Conservation (phyloP, 495 filamentous ascomycete genomes). For the Hypomontagnella submonticulosa region DNA sequence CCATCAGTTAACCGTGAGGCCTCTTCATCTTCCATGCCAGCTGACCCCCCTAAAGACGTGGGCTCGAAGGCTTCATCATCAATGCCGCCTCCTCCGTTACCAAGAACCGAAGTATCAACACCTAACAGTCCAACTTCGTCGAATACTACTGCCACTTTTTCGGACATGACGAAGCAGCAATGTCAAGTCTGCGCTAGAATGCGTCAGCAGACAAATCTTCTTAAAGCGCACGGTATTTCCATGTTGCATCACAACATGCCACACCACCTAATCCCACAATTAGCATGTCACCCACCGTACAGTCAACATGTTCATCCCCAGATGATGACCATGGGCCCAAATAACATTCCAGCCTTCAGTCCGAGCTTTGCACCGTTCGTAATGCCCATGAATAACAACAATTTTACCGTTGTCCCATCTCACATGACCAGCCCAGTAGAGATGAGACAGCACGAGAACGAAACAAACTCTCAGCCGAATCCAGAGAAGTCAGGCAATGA, state of each 20-base stretch:
- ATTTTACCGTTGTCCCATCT: constrained; percentile 28
- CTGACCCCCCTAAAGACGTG: neutral
- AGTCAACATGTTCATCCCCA: constrained; percentile 40
- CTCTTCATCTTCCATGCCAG: neutral
- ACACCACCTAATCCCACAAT: constrained; percentile 39
- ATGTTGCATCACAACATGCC: constrained; percentile 35
- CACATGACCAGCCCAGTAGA: constrained; percentile 23
- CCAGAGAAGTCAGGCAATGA: constrained; percentile 33
- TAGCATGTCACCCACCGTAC: constrained; percentile 35
- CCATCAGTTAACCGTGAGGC: constrained; percentile 2
- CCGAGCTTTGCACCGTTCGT: constrained; percentile 34
- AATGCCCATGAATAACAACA: constrained; percentile 35
- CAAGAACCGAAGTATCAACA: neutral
- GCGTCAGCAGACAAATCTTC: constrained; percentile 39
- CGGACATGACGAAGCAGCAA: constrained; percentile 34
- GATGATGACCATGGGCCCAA: constrained; percentile 37
- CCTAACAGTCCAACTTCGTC: neutral
- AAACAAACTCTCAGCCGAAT: constrained; percentile 2
- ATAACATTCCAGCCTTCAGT: constrained; percentile 35
- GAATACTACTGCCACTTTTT: neutral
- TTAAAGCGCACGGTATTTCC: constrained; percentile 41
- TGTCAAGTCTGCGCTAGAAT: constrained; percentile 43
- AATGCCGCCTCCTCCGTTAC: constrained; percentile 39
- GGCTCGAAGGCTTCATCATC: constrained; percentile 10
- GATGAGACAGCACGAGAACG: constrained; percentile 18